Conservation (phyloP, 106 monocot species). For the Dendrobium catenatum region DNA sequence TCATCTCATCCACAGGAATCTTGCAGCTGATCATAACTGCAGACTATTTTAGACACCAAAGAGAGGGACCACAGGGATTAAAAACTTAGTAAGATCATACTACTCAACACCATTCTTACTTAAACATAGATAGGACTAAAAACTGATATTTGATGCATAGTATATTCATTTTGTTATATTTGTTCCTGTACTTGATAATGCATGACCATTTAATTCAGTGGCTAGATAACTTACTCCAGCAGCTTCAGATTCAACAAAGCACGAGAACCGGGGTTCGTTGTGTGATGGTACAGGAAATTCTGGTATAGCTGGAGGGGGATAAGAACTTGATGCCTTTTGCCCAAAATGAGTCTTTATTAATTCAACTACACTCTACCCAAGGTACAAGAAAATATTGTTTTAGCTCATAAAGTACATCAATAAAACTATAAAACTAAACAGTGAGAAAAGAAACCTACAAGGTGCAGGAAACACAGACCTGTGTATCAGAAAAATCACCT, state of each 20-base stretch:
- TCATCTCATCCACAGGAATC: conserved; percentile 64
- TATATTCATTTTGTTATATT: background rate
- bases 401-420: background rate
- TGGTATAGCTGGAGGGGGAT: conserved; percentile 51
- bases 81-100: background rate
- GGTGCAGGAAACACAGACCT: conserved; percentile 35
- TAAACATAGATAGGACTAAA: background rate
- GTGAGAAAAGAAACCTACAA: conserved; percentile 5
- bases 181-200: background rate
- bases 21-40: conserved; percentile 99
- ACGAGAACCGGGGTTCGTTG: conserved; percentile 87
- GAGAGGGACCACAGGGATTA: conserved; percentile 6
- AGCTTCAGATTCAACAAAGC: conserved; percentile 99
- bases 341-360: conserved; percentile 90
- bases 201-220: background rate
- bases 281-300: conserved; percentile 84
- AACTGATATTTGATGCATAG: background rate
- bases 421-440: background rate
- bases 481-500: conserved; percentile 81
- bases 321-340: conserved; percentile 38
- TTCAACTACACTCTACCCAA: conserved; percentile 81
- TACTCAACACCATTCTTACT: background rate
- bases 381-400: background rate
- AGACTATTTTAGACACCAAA: conserved; percentile 54
- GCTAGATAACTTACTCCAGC: conserved; percentile 62